Evolutionary conservation across 495 filamentous ascomycete species (phyloP), one percentile per base, ranked within the genome.

Genomic region (Aspergillus funiculosus): DNA sequence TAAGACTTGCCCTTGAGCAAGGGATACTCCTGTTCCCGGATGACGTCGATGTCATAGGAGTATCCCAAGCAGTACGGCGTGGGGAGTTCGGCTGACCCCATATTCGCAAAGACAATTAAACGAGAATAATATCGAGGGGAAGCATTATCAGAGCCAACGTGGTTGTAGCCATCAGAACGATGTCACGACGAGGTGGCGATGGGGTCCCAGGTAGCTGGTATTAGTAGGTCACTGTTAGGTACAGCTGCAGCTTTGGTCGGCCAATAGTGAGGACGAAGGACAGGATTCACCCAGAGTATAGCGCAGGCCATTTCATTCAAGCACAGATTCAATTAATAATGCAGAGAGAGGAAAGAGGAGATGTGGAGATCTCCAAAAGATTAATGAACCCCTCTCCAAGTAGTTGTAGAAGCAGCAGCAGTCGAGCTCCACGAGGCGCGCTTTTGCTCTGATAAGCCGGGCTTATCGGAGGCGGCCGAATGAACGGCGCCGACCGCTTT

Each of bases 11-110:
- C 84, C 62, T 77, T 74, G n/a, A 95, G 71, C 74, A 87, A 82
- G 22, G 91, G 91, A 69, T 88, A 97, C 54, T 97, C 86, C 3
- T 68, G 56, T 17, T 75, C 62, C 48, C 90, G 77, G 42, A 94
- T 75, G 6, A 51, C 57, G 54, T 92, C 85, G 26, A 95, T 72
- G 51, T 75, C 65, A 21, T 61, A 59, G 48, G 84, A 83, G 65
- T 94, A 94, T 37, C 69, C 53, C 31, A 42, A 43, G 34, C 52
- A 32, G 46, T 68, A 63, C 10, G 43, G 50, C 17, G 38, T 24
- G 13, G 36, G n/a, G 13, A 19, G 7, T 4, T 20, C 15, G 15
- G 2, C 9, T 28, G 10, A 19, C 6, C n/a, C 29, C 46, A 48
- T 48, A 27, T 32, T 48, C 4, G 18, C 8, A 36, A 14, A 19